Conservation (phyloP, 805 yeast genomes). For the Lipomyces sp. region DNA sequence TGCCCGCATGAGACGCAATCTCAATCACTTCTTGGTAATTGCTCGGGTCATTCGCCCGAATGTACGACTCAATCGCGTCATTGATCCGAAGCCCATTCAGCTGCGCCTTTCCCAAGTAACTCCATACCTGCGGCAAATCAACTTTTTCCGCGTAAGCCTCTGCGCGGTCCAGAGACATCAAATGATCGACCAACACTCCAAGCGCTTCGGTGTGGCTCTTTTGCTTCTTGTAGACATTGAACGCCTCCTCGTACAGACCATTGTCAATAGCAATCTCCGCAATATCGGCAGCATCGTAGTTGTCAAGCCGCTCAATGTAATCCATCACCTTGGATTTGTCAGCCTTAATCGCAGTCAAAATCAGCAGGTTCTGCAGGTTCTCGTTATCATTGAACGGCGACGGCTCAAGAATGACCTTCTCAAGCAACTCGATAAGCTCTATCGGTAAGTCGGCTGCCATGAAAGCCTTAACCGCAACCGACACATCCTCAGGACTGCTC, state of each 20-base stretch:
- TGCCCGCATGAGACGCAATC: conserved; percentile 93
- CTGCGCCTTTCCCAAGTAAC: conserved; percentile 94
- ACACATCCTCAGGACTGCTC: conserved; percentile 89
- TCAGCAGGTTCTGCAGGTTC: conserved; percentile 88
- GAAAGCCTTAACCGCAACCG: conserved; percentile 90
- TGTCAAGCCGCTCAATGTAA: conserved; percentile 87
- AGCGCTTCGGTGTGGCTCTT: conserved; percentile 79
- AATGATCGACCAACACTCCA: conserved; percentile 87
- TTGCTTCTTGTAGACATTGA: conserved; percentile 85
- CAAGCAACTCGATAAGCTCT: conserved; percentile 91
- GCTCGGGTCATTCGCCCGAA: conserved; percentile 87
- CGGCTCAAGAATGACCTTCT: conserved; percentile 94
- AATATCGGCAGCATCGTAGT: conserved; percentile 90
- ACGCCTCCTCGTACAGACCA: conserved; percentile 89
- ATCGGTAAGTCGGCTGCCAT: conserved; percentile 93
- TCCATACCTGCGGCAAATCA: conserved; percentile 87
- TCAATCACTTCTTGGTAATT: conserved; percentile 92
- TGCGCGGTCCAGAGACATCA: conserved; percentile 94
- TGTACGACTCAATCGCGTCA: conserved; percentile 90
- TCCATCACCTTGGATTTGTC: conserved; percentile 82
- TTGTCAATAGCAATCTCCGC: conserved; percentile 90
- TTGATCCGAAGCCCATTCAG: conserved; percentile 88
- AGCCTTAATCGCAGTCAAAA: conserved; percentile 94
- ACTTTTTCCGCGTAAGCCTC: conserved; percentile 89
- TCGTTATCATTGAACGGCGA: conserved; percentile 96